Base-by-base conservation (phyloP, 2,329 filamentous ascomycete species). In the Sporothrix brunneoviolacea region DNA sequence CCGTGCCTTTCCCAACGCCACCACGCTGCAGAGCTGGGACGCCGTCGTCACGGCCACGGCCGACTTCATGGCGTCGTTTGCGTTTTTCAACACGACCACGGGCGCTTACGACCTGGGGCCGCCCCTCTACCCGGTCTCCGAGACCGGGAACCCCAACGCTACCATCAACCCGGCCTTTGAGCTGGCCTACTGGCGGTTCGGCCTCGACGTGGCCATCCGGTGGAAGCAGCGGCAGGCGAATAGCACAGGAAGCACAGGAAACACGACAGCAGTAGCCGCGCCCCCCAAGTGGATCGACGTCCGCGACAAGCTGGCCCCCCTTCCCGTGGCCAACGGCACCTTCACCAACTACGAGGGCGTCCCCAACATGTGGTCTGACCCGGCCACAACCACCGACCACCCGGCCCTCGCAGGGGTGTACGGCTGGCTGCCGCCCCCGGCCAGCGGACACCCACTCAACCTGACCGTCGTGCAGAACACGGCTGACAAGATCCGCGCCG, bases 121-220 rank as follows among this genome's bases (percentile, higher is more conserved):
- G 13, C 72, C 71, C 15, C 62, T 72, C 56, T 72, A 72, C 18
- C 69, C 70, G 0, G 71, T 68, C 1, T 70, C 73, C 1, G 79
- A 83, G 58, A 83, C 81, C 55, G 82, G 79, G 0, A 69, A 70
- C 10, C 77, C 78, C 1, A 80, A 81, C 53, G 62, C 58, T 1
- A 82, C 78, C 0, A 59, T 74, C 3, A 82, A 82, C 56, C 76
- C 79, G 16, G 72, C 77, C 0, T 83, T 82, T 50, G 79, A 83
- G 63, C 64, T 77, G 6, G 74, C 78, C 7, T 83, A 83, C 61
- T 82, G 78, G 78, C 69, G 74, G 15, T 82, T 82, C 53, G 79
- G 79, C 2, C 68, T 82, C 15, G 70, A 75, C 21, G 61, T 80
- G 1, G 79, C 79, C 4, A 65, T 68, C 3, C 57, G 62, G 9